Conservation (phyloP, 257 asterid genomes). For the Perilla frutescens region DNA sequence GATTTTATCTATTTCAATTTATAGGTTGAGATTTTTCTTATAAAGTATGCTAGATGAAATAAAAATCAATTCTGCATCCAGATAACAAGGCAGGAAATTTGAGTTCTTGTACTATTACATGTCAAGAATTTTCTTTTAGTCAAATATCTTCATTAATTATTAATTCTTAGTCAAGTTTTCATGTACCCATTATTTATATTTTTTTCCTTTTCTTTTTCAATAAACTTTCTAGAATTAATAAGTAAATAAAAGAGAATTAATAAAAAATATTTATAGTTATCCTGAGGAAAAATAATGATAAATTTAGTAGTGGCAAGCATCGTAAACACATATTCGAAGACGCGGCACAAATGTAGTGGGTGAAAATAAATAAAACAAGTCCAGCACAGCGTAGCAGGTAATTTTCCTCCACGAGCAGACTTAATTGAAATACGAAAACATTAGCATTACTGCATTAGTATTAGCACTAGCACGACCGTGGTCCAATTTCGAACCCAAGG, state of each 20-base stretch:
- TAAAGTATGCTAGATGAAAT: not conserved
- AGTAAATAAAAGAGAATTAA: too few species aligned
- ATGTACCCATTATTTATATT: not conserved
- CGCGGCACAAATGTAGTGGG: slow-evolving; percentile 29
- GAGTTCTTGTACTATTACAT: not conserved
- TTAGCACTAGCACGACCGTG: slow-evolving; percentile 12
- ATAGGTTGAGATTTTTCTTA: not conserved
- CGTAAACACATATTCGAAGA: not conserved
- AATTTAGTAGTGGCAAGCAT: not conserved
- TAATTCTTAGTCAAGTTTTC: too few species aligned
- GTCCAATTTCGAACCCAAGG: slow-evolving; percentile 47
- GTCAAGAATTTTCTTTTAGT: too few species aligned
- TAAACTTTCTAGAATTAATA: not conserved
- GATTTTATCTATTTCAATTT: not conserved
- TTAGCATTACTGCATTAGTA: too few species aligned
- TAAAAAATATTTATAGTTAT: not conserved
- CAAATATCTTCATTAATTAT: too few species aligned
- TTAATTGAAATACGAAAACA: slow-evolving; percentile 35
- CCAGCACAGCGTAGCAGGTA: slow-evolving; percentile 30
- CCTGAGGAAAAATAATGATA: not conserved
- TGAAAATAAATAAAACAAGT: not conserved
- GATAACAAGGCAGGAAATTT: too few species aligned
- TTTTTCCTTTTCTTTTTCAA: not conserved
- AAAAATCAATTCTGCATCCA: not conserved
- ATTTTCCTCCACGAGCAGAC: slow-evolving; percentile 39